Conservation (phyloP, 345 rosid genomes). For the Corymbia maculata region DNA sequence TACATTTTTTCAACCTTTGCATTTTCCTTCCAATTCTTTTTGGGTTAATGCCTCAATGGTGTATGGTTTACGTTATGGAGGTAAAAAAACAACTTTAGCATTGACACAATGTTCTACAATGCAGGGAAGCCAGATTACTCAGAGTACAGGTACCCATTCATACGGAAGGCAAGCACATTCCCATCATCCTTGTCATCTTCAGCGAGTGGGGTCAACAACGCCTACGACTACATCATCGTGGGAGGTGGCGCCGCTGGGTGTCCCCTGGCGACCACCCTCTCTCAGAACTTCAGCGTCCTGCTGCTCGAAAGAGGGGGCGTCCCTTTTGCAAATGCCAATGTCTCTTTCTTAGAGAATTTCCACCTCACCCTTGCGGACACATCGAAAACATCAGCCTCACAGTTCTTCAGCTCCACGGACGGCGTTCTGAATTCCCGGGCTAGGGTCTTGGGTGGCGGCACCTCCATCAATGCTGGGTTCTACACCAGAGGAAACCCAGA, state of each 20-base stretch:
- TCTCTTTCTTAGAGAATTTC: conserved; percentile 71
- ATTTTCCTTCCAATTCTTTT: neutral
- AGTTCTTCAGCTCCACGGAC: conserved; percentile 74
- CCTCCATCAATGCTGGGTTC: conserved; percentile 92
- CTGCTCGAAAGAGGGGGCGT: conserved; percentile 93
- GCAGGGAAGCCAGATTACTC: conserved; percentile 14
- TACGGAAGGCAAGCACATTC: conserved; percentile 74
- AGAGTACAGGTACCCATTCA: conserved; percentile 54
- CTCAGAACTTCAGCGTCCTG: conserved; percentile 69
- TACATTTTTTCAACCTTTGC: neutral
- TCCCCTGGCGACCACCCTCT: conserved; percentile 86
- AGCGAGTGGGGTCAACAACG: conserved; percentile 23
- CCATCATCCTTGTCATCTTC: conserved; percentile 46
- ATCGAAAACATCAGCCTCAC: conserved; percentile 80
- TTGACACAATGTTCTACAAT: neutral
- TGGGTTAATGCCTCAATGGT: neutral
- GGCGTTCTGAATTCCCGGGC: conserved; percentile 89
- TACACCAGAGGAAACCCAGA: conserved; percentile 65
- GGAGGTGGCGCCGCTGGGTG: conserved; percentile 99
- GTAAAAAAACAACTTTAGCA: neutral
- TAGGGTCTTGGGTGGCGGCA: conserved; percentile 90
- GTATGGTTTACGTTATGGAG: neutral
- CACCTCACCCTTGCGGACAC: conserved; percentile 73
- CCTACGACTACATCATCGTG: conserved; percentile 73
- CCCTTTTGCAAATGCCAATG: conserved; percentile 82